phyloP scores from a whole-genome alignment of 164 flowering plant genomes.

The Macadamia integrifolia region DNA sequence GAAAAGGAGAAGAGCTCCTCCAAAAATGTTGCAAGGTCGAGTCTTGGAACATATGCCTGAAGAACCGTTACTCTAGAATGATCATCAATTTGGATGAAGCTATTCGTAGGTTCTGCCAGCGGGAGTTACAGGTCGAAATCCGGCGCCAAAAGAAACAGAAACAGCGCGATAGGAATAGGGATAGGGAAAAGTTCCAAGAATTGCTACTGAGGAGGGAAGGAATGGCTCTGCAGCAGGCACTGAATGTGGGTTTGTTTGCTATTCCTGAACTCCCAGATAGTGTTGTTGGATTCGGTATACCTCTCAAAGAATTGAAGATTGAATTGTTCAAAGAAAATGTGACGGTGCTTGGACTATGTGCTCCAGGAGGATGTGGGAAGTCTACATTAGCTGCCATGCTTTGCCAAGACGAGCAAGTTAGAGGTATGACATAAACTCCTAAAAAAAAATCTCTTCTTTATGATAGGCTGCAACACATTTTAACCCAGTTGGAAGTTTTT shows the following conservation, averaged over 20 bases:
- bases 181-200: too few species aligned
- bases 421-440: conserved; percentile 21
- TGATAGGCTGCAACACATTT: too few species aligned
- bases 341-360: background rate
- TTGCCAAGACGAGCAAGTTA: conserved; percentile 24
- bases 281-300: conserved; percentile 31
- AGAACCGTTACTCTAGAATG: conserved; percentile 4
- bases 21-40: conserved; percentile 4
- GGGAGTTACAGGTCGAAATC: too few species aligned
- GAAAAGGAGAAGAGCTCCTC: conserved; percentile 16
- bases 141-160: too few species aligned
- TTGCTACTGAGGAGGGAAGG: background rate
- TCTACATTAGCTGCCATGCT: conserved; percentile 27
- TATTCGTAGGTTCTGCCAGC: too few species aligned
- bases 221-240: background rate
- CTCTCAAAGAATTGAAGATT: conserved; percentile 31
- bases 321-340: conserved; percentile 15
- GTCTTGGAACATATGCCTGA: conserved; percentile 1
- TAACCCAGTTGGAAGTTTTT: too few species aligned
- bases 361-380: conserved; percentile 10
- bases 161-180: too few species aligned
- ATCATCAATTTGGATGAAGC: conserved; percentile 17
- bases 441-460: too few species aligned
- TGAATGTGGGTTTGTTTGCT: background rate
- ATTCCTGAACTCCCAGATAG: conserved; percentile 15